Base-by-base conservation (phyloP, 495 filamentous ascomycete species). In the Penicillium diatomitis region DNA sequence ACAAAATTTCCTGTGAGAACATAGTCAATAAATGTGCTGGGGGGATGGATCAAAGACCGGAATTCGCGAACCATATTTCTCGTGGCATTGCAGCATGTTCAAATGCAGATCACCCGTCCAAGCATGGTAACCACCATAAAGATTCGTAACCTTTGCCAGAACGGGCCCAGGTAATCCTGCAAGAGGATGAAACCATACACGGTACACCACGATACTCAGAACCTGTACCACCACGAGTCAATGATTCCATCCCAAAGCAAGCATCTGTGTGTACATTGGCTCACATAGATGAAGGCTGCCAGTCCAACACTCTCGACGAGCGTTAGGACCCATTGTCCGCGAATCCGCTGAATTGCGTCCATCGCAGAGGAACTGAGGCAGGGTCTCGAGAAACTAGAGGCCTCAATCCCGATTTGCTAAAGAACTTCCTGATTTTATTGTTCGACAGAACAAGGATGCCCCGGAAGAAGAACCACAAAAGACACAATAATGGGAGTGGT, bases 121-220 rank as follows among this genome's bases (percentile, higher is more conserved):
- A 27, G 78, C 70, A 63, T 84, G 73, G 50, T 81, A 79, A 35
- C 75, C 67, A 36, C 73, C 66, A 58, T 81, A 75, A 48, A 69
- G 72, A 52, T 75, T 70, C 12, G 81, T 79, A 12, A 65, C 33
- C 28, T 55, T 62, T 5, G 54, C 58, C 29, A 61, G 29, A 7
- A 67, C 44, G 0, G 63, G 67, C 7, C 67, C 67, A 8, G 67
- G 63, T 34, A 61, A 64, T 28, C 53, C 49, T 10, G 57, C 51
- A 0, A 66, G 53, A 2, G 66, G 65, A 47, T 70, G 63, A 44
- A 40, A 43, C 20, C 9, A 29, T 8, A 38, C 11, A 9, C 45
- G 34, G 32, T 38, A 46, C 12, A 33, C 36, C 3, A 9, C 10
- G 12, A 38, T 38, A 11, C 9, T 4, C 36, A 38, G 36, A n/a